These are phyloP conservation scores for Erodium moschatum DNA, from an alignment of 441 rosid genomes.

Conservation along the genomic window DNA sequence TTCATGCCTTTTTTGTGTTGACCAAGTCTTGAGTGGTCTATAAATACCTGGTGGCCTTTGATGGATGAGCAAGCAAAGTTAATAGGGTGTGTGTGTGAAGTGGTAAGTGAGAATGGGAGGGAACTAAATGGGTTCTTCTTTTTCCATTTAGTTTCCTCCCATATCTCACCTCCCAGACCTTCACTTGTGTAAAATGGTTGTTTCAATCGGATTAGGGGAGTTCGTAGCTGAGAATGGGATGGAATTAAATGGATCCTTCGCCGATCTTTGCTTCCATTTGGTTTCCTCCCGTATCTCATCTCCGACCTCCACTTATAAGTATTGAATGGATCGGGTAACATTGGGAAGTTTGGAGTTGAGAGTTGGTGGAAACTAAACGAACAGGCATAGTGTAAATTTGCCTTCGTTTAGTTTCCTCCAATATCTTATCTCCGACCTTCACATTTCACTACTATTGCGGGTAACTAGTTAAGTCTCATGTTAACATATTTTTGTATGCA, in stretches of 20 bases:
- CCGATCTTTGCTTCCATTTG: too few relatives aligned
- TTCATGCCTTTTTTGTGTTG: neutral
- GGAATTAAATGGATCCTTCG: too few relatives aligned
- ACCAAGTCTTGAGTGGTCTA: neutral
- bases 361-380: neutral
- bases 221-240: constrained; percentile 1
- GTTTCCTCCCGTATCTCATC: too few relatives aligned
- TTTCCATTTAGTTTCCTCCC: constrained; percentile 9
- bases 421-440: constrained; percentile 3
- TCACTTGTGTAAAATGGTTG: neutral
- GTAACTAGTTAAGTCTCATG: too few relatives aligned
- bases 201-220: neutral
- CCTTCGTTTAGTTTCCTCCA: neutral
- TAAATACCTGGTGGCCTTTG: neutral
- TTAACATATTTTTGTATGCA: too few relatives aligned
- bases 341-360: too few relatives aligned
- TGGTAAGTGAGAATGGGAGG: constrained; percentile 1
- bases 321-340: too few relatives aligned
- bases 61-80: neutral
- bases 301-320: too few relatives aligned
- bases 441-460: neutral
- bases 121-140: neutral
- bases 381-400: neutral
- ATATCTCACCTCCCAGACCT: constrained; percentile 5
- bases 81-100: too few relatives aligned